A percentile compares a stretch with the other conserved stretches of the same genome.
These are phyloP conservation scores for Kalaharituber pfeilii DNA, from an alignment of 2,329 filamentous ascomycete genomes.

Conservation along the genomic window DNA sequence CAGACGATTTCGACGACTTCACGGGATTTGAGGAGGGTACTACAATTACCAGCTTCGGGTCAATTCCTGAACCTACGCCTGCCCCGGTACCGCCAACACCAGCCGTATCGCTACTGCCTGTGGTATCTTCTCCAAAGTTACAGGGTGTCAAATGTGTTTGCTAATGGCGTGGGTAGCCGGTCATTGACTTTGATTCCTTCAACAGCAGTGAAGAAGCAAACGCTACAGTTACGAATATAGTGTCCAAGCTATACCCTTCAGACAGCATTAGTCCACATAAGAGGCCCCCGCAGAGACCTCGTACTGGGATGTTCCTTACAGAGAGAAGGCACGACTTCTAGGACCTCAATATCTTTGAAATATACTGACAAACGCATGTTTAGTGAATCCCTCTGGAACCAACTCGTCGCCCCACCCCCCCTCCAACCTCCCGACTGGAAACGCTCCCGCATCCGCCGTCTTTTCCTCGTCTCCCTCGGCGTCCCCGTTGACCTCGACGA, in stretches of 20 bases:
- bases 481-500: constrained; percentile 21
- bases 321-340: constrained; percentile 17
- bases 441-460: constrained; percentile 76
- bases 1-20: constrained; percentile 4
- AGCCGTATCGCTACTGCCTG: constrained; percentile 11
- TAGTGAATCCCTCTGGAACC: constrained; percentile 65
- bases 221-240: constrained; percentile 8
- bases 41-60: constrained; percentile 12
- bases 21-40: background rate
- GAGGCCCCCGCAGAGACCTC: constrained; percentile 3
- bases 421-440: constrained; percentile 97
- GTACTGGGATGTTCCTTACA: constrained; percentile 19
- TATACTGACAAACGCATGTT: background rate
- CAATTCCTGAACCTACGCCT: constrained; percentile 30
- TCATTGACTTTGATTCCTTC: constrained; percentile 50
- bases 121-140: background rate
- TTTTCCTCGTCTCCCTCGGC: constrained; percentile 89
- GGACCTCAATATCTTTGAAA: background rate
- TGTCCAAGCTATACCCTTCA: constrained; percentile 15
- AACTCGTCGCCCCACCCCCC: constrained; percentile 84
- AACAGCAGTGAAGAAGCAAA: constrained; percentile 40
- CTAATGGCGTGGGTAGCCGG: constrained; percentile 33
- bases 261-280: constrained; percentile 3
- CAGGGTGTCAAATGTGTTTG: background rate
- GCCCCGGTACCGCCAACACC: constrained; percentile 25